A percentile compares a stretch with the other conserved stretches of the same genome.
Evolutionary conservation across 169 alveolate genomes (phyloP).

Genomic region (Eimeria praecox): DNA sequence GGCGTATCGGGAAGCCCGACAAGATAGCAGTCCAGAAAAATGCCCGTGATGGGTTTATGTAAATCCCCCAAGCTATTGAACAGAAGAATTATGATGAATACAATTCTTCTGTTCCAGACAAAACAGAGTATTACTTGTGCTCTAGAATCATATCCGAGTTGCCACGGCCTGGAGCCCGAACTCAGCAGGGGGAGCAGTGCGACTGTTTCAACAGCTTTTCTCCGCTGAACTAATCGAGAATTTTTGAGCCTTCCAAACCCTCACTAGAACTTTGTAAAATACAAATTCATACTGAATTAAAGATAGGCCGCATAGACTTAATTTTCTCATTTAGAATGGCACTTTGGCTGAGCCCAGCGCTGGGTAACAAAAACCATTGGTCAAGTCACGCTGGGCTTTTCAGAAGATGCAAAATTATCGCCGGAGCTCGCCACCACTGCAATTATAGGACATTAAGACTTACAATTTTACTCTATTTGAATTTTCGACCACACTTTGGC

Average conservation of each 20-base stretch:
- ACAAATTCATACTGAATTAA: neutral
- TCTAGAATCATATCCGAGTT: neutral
- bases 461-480: too few species aligned
- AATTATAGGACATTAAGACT: too few species aligned
- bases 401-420: too few species aligned
- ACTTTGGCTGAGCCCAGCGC: neutral
- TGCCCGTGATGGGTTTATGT: neutral
- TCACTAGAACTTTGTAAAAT: neutral
- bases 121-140: neutral
- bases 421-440: too few species aligned
- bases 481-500: too few species aligned
- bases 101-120: neutral
- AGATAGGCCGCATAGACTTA: neutral
- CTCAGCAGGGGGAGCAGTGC: neutral
- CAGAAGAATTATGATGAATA: neutral
- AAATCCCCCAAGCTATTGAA: neutral
- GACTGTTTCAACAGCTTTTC: neutral
- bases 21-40: neutral
- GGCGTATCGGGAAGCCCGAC: neutral
- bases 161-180: neutral
- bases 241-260: neutral
- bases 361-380: slow-evolving; percentile 7
- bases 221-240: neutral
- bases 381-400: neutral
- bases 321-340: neutral